phyloP scores from a whole-genome alignment of 139 green algal genomes.

The Haematococcus sp. region DNA sequence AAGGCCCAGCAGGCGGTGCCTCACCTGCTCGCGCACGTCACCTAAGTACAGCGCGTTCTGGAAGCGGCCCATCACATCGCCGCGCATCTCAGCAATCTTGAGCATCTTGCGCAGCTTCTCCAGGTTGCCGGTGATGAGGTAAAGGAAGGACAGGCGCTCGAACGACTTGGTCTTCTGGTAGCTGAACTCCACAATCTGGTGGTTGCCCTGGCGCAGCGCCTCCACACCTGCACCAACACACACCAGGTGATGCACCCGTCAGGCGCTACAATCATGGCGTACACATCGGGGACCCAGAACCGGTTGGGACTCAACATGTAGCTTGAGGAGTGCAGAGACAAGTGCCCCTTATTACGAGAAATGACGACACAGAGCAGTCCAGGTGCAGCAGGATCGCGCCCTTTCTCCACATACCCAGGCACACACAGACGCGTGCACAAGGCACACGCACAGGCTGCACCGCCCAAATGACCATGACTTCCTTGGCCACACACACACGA shows the following conservation, averaged over 20 bases:
- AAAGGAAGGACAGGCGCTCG: constrained; percentile 98
- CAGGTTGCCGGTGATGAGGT: constrained; percentile 95
- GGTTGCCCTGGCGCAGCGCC: constrained; percentile 85
- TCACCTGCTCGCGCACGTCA: constrained; percentile 78
- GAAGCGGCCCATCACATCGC: constrained; percentile 93
- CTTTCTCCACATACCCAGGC: no score
- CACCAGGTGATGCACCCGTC: not conserved
- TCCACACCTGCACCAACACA: constrained; percentile 36
- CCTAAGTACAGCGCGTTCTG: constrained; percentile 98
- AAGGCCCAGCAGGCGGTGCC: not conserved
- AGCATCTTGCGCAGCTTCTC: constrained; percentile 87
- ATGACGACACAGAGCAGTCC: no score
- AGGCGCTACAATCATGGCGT: no score
- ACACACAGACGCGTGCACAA: no score
- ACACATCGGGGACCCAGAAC: no score
- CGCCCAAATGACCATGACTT: not conserved
- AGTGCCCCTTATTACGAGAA: no score
- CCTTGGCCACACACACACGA: not conserved
- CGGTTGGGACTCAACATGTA: no score
- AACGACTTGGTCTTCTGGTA: constrained; percentile 99
- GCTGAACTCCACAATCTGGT: constrained; percentile 96
- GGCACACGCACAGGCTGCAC: not conserved
- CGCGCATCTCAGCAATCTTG: constrained; percentile 96
- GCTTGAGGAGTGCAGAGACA: no score
- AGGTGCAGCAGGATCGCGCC: no score